Base-by-base conservation (phyloP, 495 filamentous ascomycete genomes). In the Geopyxis carbonaria region DNA sequence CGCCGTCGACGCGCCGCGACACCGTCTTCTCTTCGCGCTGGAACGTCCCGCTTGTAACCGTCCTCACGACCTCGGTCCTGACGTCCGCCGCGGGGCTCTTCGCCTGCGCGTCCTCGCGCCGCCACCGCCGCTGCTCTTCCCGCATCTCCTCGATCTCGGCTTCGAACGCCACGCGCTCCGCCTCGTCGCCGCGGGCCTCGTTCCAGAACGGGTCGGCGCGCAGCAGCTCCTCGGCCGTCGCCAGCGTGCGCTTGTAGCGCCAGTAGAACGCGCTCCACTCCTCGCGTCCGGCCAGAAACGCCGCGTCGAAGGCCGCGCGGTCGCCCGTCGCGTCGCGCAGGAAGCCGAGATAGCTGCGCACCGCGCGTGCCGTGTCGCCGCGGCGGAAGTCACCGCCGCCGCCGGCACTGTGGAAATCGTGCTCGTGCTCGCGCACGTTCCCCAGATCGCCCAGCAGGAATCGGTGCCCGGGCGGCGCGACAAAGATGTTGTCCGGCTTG, bases 401-500 rank as follows among this genome's bases (percentile, higher is more conserved):
- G 8, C 6, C 7, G 22, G 9, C 11, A 4, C 31, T 7, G 23
- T 55, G 48, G 20, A 38, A 50, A 13, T 31, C 31, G 34, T 57
- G 55, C 9, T 21, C 14, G 18, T 40, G 14, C 8, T 58, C 31
- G 15, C 50, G 47, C 18, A 48, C 50, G 22, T 52, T 57, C 8
- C 55, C 50, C 15, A 55, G 40, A 29, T 58, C 55, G 8, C 46
- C 45, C 16, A 57, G 24, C 8, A 57, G 22, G 45, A 46, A 57
- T 18, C 44, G 31, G 21, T 28, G 40, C n/a, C n/a, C n/a, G 8
- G 24, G 27, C 11, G 24, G 15, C 5, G 29, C 18, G n/a, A 45
- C 27, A 31, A 57, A 50, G 22, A 58, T 42, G 34, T 57, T 57
- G 34, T 46, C 44, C 18, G 30, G 37, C 36, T 58, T 57, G 24